Percentiles rank a stretch among this genome's conserved stretches.
These are phyloP conservation scores for Mucor sp. DNA, from an alignment of 371 early-diverging fungal species.

Conservation along the genomic window DNA sequence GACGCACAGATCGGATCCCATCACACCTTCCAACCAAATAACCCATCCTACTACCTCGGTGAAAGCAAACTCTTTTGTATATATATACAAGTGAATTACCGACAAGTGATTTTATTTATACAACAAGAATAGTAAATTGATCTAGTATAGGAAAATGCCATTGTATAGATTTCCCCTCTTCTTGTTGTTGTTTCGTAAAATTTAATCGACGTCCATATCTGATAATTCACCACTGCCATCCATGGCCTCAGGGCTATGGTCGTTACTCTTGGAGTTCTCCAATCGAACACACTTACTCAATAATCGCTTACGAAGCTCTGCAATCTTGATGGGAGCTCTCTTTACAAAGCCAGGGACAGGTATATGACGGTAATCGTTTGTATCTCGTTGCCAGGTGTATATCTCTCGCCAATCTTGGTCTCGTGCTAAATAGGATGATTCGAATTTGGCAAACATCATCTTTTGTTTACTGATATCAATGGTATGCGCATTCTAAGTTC, in stretches of 20 bases:
- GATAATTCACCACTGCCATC: constrained; percentile 22
- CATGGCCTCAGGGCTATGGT: not conserved
- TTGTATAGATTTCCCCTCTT: not conserved
- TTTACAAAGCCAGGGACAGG: constrained; percentile 38
- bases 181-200: not conserved
- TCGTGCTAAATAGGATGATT: constrained; percentile 16
- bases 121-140: not conserved
- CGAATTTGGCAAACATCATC: constrained; percentile 28
- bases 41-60: no score
- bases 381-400: constrained; percentile 33
- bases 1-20: not conserved
- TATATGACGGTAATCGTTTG: constrained; percentile 39
- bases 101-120: not conserved
- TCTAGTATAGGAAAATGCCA: not conserved
- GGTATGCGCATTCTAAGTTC: constrained; percentile 7
- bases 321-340: constrained; percentile 19
- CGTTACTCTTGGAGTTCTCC: constrained; percentile 15
- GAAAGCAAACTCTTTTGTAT: no score
- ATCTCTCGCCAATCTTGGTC: constrained; percentile 39
- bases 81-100: no score
- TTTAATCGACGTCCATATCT: constrained; percentile 39
- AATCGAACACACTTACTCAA: constrained; percentile 27
- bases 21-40: no score
- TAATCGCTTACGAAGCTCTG: constrained; percentile 21
- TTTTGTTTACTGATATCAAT: constrained; percentile 46